Percentiles rank a stretch among this genome's conserved stretches.
These are phyloP conservation scores for Papiliotrema flavescens DNA, from an alignment of 1,284 basidiomycete species.

Conservation along the genomic window DNA sequence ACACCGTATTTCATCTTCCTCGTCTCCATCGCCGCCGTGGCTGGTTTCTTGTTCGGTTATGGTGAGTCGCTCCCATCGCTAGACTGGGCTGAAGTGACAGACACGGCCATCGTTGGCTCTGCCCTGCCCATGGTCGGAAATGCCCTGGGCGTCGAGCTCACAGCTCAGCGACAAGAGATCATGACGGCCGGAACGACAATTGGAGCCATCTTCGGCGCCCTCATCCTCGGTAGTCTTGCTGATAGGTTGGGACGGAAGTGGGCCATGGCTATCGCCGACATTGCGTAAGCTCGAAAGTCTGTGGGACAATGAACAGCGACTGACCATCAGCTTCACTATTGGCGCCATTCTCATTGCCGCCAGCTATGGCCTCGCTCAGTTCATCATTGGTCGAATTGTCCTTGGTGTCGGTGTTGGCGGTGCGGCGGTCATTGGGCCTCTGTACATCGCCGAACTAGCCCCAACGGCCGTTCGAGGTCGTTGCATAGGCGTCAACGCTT, in stretches of 20 bases:
- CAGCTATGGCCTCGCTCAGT: constrained; percentile 28
- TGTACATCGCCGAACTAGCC: constrained; percentile 3
- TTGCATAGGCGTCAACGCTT: neutral
- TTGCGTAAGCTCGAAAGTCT: no score
- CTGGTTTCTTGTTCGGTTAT: constrained; percentile 11
- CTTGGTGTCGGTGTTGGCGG: constrained; percentile 46
- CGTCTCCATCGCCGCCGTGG: constrained; percentile 4
- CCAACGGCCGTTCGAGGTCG: constrained; percentile 1
- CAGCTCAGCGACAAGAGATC: constrained; percentile 16
- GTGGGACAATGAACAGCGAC: no score
- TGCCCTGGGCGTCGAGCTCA: constrained; percentile 12
- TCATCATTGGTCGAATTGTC: constrained; percentile 40
- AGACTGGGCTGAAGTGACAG: neutral
- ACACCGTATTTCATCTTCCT: neutral
- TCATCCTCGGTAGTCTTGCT: constrained; percentile 11
- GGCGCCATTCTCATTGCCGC: constrained; percentile 44
- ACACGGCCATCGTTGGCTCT: constrained; percentile 16
- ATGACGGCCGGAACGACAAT: constrained; percentile 21
- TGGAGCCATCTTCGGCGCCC: constrained; percentile 22
- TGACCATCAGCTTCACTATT: constrained; percentile 11
- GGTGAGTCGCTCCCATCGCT: constrained; percentile 1
- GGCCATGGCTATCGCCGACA: constrained; percentile 17
- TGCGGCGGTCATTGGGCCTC: constrained; percentile 18
- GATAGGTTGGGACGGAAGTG: constrained; percentile 19
- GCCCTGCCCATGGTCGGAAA: constrained; percentile 17